Evolutionary conservation across 23 red algal species (phyloP), one percentile per base, ranked within the genome.

Genomic region (Chondrus crispus): DNA sequence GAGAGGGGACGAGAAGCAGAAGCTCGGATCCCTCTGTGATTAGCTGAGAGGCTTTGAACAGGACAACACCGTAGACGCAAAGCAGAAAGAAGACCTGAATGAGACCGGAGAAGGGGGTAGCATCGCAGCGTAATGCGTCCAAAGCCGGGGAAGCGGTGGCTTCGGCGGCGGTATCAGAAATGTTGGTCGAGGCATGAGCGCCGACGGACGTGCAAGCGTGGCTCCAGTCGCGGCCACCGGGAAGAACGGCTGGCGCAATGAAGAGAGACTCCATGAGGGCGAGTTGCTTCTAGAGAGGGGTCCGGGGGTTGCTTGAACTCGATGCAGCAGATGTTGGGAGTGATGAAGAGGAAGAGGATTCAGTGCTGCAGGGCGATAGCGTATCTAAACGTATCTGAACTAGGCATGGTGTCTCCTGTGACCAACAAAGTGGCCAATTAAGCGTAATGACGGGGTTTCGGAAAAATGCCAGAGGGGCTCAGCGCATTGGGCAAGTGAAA

Each of bases 21-120:
- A 95, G 41, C 80, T 95, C 93, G 50, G 58, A 74, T 26, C 93
- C 93, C 24, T 95, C 18, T 1, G 93, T 85, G 37, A 95, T 95
- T 62, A 95, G 52, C 40, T 84, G 38, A 8, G 93, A 95, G 44
- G 93, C 93, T 38, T n/a, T 84, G 49, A 45, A 95, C 0, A 95
- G 93, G 43, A 95, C 36, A 73, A 57, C n/a, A 42, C 93, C 93
- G 37, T 95, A 95, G 0, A 95, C 85, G 49, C 41, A 68, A 18
- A 95, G 84, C 16, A 95, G 80, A 41, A 89, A 48, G 16, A 95
- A 14, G 32, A 90, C 84, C 45, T 95, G 93, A 58, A 95, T 18
- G 46, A 95, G 80, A 10, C 93, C 93, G 43, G 51, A 47, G 35
- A 30, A 30, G 5, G 92, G 72, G 11, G 81, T 62, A 28, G 68